Evolutionary conservation across 768 basidiomycete genomes (phyloP).

Genomic region (Gloeostereum incarnatum): DNA sequence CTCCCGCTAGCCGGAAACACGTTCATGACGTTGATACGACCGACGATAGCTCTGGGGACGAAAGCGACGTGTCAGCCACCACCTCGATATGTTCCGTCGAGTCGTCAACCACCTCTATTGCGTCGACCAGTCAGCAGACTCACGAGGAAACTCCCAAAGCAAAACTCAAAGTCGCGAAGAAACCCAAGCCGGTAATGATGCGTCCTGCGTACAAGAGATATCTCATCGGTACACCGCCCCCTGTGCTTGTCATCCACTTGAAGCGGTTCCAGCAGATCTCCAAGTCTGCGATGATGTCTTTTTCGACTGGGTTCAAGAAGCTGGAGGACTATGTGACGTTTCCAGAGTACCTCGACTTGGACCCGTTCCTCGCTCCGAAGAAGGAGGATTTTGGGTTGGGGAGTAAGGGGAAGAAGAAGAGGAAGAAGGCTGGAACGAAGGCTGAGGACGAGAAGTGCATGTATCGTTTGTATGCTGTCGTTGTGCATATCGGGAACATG

Average conservation of each 20-base stretch:
- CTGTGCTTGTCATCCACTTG: conserved; percentile 84
- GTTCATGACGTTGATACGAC: conserved; percentile 10
- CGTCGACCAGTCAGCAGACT: conserved; percentile 18
- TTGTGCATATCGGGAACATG: conserved; percentile 85
- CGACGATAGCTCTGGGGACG: conserved; percentile 21
- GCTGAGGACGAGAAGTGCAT: conserved; percentile 32
- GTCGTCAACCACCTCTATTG: background rate
- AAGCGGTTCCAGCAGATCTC: conserved; percentile 89
- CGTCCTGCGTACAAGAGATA: conserved; percentile 92
- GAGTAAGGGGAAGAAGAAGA: conserved; percentile 17
- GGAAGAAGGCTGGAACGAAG: conserved; percentile 12
- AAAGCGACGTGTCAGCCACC: conserved; percentile 20
- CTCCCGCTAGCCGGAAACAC: background rate
- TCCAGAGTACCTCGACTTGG: conserved; percentile 78
- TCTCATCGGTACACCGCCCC: conserved; percentile 78
- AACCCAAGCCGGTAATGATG: conserved; percentile 56
- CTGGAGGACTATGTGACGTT: conserved; percentile 89
- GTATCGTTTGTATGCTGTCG: conserved; percentile 72
- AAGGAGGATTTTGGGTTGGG: conserved; percentile 61
- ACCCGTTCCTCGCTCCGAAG: conserved; percentile 79
- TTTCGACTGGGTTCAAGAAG: conserved; percentile 75
- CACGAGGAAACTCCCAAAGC: conserved; percentile 5
- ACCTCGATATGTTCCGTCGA: conserved; percentile 16
- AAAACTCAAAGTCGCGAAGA: conserved; percentile 15
- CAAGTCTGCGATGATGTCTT: conserved; percentile 51